Base-by-base conservation (phyloP, 2,329 filamentous ascomycete genomes). In the Xylaria sp. region DNA sequence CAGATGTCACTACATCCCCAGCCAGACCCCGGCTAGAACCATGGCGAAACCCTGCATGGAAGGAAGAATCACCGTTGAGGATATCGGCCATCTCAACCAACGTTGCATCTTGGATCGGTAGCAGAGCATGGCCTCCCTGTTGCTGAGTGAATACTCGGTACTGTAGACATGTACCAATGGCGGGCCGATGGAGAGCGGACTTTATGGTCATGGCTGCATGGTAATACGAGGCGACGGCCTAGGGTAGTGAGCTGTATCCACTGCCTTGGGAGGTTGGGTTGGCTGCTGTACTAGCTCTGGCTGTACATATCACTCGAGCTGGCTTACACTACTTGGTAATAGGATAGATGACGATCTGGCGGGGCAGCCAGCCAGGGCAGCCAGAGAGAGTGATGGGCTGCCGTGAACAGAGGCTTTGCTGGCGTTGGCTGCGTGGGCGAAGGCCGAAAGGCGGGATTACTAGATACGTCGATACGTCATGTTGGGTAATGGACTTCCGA, bases 391-490 rank as follows among this genome's bases (percentile, higher is more conserved):
- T 13, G 5, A 28, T 28, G 8, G 28, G 12, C 10, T 54, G 28
- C 15, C 13, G 15, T 54, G 51, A 23, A 46, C 20, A 39, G n/a
- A 18, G 41, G 18, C 52, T 63, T 51, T 57, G 58, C 44, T 57
- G 57, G 65, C 58, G 48, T 41, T 41, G 3, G 20, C 34, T 39
- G 28, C 41, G 50, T 60, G 20, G 37, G 23, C 44, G 28, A 52
- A 50, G 60, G 20, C 44, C 44, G 44, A 61, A 56, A 51, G 52
- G 52, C 57, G 57, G 50, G 23, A 8, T 70, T 65, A 73, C 71
- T 72, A 66, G 71, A 66, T 71, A 74, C 73, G 73, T 76, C 72
- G 71, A 66, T 71, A 74, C 73, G 73, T 76, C 72, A 76, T 74
- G 66, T 70, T 61, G 56, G 63, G 70, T 64, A 54, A 58, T 70